Base-by-base conservation (phyloP, 306 rosid species). In the Alnus rubra region DNA sequence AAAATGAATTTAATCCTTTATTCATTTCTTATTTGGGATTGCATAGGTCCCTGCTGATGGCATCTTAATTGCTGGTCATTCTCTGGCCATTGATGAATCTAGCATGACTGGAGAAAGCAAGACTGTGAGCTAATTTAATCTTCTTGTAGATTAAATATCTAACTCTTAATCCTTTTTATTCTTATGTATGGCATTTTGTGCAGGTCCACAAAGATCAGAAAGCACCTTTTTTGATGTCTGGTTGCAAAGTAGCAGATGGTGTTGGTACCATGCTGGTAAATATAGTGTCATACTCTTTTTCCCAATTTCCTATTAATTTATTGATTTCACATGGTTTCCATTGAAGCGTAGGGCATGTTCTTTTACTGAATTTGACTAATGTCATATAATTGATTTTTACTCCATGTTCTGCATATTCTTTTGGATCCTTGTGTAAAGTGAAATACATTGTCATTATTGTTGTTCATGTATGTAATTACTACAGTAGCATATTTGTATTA, bases 71-170 rank as follows among this genome's bases (percentile, higher is more conserved):
- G 71, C 86, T 1, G 91, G 98, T 45, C 99, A 95, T 84, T 95
- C 99, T 82, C 91, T 95, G 69, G 89, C 97, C 14, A 88, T 95
- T 3, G 99, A 95, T 84, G 99, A 95, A 83, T 95, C 99, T 73
- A 95, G 99, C 87, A 95, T 95, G 99, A 95, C 99, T 8, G 99
- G 99, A 23, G 99, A 95, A 90, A 93, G 99, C 97, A 95, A 95
- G 87, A 91, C 84, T 78, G 99, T 95, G 81, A 82, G 98, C 68
- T 79, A 18, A 62, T 77, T 76, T 19, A 62, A 78, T 85, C 80
- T 76, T 74, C 42, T 47, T 42, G 53, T 58, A 18, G 5, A 76
- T 19, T 78, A 60, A 55, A 82, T 67, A 49, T 71, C 69, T 52
- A 72, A 69, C 74, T 48, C 39, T 80, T 75, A 48, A 23, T 74